Evolutionary conservation across 2,329 filamentous ascomycete genomes (phyloP), one percentile per base, ranked within the genome.

Genomic region (Acarospora socialis): DNA sequence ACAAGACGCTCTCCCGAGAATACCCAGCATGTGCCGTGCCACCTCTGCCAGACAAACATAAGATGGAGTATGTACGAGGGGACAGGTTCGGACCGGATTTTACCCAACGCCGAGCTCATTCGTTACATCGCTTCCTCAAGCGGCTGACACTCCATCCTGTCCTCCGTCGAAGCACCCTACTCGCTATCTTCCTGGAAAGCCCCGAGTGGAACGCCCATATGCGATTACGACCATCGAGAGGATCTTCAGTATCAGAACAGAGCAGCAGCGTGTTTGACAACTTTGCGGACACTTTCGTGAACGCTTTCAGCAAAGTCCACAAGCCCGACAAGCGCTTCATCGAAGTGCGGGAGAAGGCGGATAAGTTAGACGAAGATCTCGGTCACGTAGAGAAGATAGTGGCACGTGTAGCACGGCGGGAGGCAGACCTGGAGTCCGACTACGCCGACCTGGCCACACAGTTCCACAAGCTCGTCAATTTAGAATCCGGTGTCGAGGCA

Each of bases 171-270:
- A 80, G 82, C 0, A 68, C 76, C 16, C 74, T 95, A 21, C 66
- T 98, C 19, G 78, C 90, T 46, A 77, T 76, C 37, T 98, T 98
- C 53, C 73, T 98, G 41, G 90, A 98, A 57, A 86, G 78, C 37
- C 72, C 70, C 16, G 90, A 98, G 56, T 98, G 90, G 90, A 95
- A 98, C 54, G 80, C 84, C 20, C 87, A 83, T 28, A 94, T 98
- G 86, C 77, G 76, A 47, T 73, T 73, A 43, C 73, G 84, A 28
- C 71, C 77, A 7, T 67, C 71, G 31, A 70, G 87, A 28, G 70
- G 66, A 17, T 70, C 74, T 39, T 65, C 56, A 12, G 53, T 56
- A 39, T 68, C 43, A 46, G 65, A 43, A 51, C 57, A 46, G 33
- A 54, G 59, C 8, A 66, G 66, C 16, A 67, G 84, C 22, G 82